Percentiles rank a stretch among this genome's conserved stretches.
Evolutionary conservation across 768 basidiomycete genomes (phyloP).

Genomic region (Auriscalpium microsporum): DNA sequence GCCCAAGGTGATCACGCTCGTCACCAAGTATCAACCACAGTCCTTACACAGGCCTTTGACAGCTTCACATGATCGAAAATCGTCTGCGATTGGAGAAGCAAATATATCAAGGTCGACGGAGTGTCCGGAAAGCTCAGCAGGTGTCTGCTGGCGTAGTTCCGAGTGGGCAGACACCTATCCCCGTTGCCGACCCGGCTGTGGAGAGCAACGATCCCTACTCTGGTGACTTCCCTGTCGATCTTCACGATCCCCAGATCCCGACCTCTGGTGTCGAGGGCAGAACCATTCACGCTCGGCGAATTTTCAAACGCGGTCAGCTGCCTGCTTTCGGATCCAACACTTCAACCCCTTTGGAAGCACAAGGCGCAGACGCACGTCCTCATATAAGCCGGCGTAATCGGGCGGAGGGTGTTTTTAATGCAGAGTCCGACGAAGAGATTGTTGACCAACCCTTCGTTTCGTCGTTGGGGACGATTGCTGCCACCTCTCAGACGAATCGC

Average conservation of each 20-base stretch:
- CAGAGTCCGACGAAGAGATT: constrained; percentile 1
- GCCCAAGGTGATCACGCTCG: constrained; percentile 64
- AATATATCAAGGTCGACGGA: constrained; percentile 70
- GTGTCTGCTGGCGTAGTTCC: constrained; percentile 12
- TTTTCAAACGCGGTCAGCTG: neutral
- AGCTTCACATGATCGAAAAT: constrained; percentile 94
- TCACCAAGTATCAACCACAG: neutral
- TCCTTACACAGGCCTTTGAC: neutral
- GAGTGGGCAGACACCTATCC: neutral
- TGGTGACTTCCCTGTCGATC: neutral
- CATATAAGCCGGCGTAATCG: neutral
- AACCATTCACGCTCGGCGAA: neutral
- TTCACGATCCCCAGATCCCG: neutral
- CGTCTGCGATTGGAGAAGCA: constrained; percentile 78
- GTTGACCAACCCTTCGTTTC: neutral
- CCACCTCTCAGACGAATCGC: constrained; percentile 1
- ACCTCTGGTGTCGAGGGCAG: neutral
- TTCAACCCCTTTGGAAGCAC: neutral
- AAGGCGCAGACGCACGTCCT: neutral
- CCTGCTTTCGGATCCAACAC: constrained; percentile 1
- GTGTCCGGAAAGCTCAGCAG: constrained; percentile 50
- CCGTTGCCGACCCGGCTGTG: neutral
- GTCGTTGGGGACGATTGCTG: too few species aligned
- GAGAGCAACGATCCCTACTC: neutral
- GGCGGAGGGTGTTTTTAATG: neutral